Conservation (phyloP, 768 basidiomycete genomes). For the Pleurotus citrinopileatus region DNA sequence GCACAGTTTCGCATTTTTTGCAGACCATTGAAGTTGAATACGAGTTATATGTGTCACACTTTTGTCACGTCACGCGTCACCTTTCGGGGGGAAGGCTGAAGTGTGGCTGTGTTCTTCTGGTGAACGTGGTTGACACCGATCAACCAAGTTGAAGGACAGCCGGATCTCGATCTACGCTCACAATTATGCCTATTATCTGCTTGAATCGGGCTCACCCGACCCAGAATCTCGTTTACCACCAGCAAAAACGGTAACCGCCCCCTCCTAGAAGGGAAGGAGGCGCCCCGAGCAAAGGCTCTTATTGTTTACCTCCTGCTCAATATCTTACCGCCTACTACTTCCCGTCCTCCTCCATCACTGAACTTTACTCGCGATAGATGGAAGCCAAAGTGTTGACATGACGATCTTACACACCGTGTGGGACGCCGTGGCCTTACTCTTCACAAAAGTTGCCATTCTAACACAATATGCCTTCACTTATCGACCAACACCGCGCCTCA, state of each 20-base stretch:
- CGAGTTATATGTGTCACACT: neutral
- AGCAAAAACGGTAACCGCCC: slow-evolving; percentile 21
- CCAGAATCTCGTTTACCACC: slow-evolving; percentile 8
- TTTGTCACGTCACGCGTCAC: no score
- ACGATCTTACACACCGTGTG: slow-evolving; percentile 39
- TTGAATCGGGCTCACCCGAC: slow-evolving; percentile 9
- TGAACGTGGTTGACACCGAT: neutral
- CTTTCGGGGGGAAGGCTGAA: neutral
- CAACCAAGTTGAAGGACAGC: neutral
- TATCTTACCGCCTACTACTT: slow-evolving; percentile 28
- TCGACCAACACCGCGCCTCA: slow-evolving; percentile 39
- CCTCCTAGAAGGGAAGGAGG: slow-evolving; percentile 33
- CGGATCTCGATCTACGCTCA: neutral
- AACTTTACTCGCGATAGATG: slow-evolving; percentile 34
- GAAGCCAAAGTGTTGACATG: slow-evolving; percentile 54
- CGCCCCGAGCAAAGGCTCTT: slow-evolving; percentile 44
- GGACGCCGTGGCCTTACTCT: slow-evolving; percentile 28
- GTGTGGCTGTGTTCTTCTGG: neutral
- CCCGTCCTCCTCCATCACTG: slow-evolving; percentile 31
- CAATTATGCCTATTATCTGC: slow-evolving; percentile 4
- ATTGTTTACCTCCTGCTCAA: slow-evolving; percentile 43
- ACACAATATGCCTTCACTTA: slow-evolving; percentile 45
- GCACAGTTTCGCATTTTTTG: slow-evolving; percentile 78
- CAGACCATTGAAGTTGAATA: slow-evolving; percentile 61
- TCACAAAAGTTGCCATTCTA: slow-evolving; percentile 47